Conservation (phyloP, 257 asterid genomes). For the Voacanga thouarsii region DNA sequence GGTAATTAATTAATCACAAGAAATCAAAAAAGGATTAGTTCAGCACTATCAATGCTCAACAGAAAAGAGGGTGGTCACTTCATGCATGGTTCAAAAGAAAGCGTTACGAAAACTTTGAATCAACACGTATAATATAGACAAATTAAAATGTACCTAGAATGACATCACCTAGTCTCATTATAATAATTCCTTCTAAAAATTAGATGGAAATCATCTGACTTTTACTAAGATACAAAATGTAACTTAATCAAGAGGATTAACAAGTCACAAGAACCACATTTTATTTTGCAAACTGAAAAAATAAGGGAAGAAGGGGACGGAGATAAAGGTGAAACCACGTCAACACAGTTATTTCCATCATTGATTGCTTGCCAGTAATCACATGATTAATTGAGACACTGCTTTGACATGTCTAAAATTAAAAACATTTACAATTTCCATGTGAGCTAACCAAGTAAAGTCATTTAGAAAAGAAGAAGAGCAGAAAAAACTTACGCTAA, state of each 20-base stretch:
- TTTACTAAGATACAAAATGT: background rate
- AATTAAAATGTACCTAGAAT: background rate
- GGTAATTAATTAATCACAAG: background rate
- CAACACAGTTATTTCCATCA: background rate
- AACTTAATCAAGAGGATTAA: background rate
- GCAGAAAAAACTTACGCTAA: background rate
- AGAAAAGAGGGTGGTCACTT: conserved; percentile 6
- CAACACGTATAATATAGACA: conserved; percentile 5
- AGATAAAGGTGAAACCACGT: background rate
- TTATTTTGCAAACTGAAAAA: background rate
- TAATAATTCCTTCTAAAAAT: background rate
- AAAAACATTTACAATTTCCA: background rate
- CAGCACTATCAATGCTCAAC: conserved; percentile 11
- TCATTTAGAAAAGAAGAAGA: background rate
- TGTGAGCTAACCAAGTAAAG: background rate
- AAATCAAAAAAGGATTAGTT: conserved; percentile 10
- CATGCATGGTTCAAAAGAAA: background rate
- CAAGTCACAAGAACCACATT: background rate
- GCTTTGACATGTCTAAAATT: background rate
- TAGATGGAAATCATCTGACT: background rate
- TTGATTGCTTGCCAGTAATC: background rate
- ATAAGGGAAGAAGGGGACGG: background rate
- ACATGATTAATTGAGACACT: background rate
- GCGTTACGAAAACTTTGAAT: conserved; percentile 2
- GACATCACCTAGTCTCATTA: background rate